These are phyloP conservation scores for Mycocentrospora acerina DNA, from an alignment of 2,329 filamentous ascomycete species.

Conservation along the genomic window DNA sequence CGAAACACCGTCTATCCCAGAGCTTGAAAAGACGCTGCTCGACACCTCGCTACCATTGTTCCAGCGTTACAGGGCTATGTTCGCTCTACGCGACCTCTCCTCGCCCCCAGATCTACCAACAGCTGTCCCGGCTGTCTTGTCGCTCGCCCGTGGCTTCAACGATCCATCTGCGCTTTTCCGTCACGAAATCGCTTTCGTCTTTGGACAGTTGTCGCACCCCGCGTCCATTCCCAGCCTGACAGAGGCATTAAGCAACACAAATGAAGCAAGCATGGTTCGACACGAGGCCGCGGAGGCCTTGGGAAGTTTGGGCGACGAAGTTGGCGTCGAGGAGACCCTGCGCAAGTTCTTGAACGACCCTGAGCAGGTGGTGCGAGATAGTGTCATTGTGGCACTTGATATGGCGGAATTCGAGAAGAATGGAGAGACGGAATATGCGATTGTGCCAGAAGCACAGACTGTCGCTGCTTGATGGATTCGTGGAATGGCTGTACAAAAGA, in stretches of 20 bases:
- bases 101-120: conserved; percentile 90
- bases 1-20: conserved; percentile 64
- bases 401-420: conserved; percentile 97
- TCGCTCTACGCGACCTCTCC: conserved; percentile 89
- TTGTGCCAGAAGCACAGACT: conserved; percentile 64
- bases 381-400: conserved; percentile 90
- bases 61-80: conserved; percentile 96
- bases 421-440: conserved; percentile 85
- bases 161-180: conserved; percentile 92
- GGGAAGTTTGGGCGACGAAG: conserved; percentile 88
- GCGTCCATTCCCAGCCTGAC: conserved; percentile 93
- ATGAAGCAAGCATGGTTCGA: conserved; percentile 93
- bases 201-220: conserved; percentile 92
- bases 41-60: conserved; percentile 81
- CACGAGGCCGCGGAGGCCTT: conserved; percentile 97
- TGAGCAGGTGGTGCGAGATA: conserved; percentile 91
- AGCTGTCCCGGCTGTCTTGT: conserved; percentile 80
- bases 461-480: conserved; percentile 23
- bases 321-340: conserved; percentile 84
- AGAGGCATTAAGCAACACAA: conserved; percentile 71
- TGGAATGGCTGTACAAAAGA: conserved; percentile 17
- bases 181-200: conserved; percentile 97
- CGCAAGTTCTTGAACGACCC: conserved; percentile 84
- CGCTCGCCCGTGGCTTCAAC: conserved; percentile 79
- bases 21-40: conserved; percentile 75